Evolutionary conservation across 805 yeast species (phyloP), one percentile per base, ranked within the genome.

Genomic region (Scheffersomyces coipomensis): DNA sequence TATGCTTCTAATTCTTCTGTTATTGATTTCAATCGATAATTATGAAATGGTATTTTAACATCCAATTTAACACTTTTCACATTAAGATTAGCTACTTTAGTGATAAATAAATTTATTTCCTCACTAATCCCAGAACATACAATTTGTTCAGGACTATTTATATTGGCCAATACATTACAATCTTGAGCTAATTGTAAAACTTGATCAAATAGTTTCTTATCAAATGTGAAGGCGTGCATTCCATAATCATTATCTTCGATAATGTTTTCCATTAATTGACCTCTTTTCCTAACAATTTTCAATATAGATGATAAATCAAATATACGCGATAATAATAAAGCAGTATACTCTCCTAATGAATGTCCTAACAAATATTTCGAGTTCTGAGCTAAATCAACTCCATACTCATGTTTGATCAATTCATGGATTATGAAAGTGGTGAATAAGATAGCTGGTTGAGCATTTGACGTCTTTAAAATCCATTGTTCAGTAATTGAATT

Each of bases 11-110:
- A 58, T 23, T 53, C 49, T 11, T 56, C 51, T 38, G 65, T 68
- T 5, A 78, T 72, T 0, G 60, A 58, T 26, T 39, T 38, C 51
- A 79, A 51, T 3, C 66, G 43, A 9, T 60, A 52, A 41, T 66
- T 69, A 51, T 78, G 83, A 53, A 78, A 78, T 13, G 83, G 81
- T 2, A 77, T 70, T 2, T 64, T 53, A 6, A 76, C 81, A 2
- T 75, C 68, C 33, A 77, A 51, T 29, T 45, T 45, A 5, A 25
- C 12, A n/a, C 43, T 43, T 58, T 58, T 10, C 31, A 29, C 3
- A 33, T 19, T 12, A 38, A 36, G 27, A 21, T 32, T 12, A 64
- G 47, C 4, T 55, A 37, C 37, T 31, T 47, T 40, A 4, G 43
- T 45, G 0, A 69, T 45, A 9, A 55, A 52, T 3, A 42, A 38